phyloP scores from a whole-genome alignment of 2,329 filamentous ascomycete genomes.

The Colletotrichum sp. region DNA sequence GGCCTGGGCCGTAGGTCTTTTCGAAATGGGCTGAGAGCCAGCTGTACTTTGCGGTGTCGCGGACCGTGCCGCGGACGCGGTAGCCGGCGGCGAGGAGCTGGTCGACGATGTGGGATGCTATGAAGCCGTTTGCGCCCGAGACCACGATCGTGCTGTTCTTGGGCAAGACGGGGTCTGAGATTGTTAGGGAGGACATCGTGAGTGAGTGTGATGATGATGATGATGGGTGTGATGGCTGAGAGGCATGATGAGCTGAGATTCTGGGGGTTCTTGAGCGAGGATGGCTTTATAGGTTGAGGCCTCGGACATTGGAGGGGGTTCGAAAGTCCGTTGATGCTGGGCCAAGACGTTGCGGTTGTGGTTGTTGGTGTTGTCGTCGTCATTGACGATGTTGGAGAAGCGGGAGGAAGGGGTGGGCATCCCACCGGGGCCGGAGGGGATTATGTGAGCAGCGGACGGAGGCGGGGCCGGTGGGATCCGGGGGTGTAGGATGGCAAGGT shows the following conservation, averaged over 20 bases:
- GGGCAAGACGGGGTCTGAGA: background rate
- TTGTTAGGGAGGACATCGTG: background rate
- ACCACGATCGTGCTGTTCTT: conserved; percentile 32
- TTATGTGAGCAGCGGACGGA: background rate
- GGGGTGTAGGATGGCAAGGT: background rate
- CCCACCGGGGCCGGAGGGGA: background rate
- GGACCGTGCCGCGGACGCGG: conserved; percentile 43
- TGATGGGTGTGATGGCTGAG: background rate
- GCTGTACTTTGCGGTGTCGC: conserved; percentile 29
- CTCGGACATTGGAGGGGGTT: background rate
- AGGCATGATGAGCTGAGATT: background rate
- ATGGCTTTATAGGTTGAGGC: background rate
- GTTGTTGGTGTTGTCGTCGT: background rate
- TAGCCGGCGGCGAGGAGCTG: conserved; percentile 39
- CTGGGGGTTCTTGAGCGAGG: background rate
- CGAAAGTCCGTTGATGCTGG: background rate
- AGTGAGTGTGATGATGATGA: background rate
- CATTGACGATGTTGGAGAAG: background rate
- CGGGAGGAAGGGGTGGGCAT: background rate
- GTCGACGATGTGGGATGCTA: conserved; percentile 42
- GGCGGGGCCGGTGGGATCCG: background rate
- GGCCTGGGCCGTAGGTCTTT: conserved; percentile 33
- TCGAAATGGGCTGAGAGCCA: conserved; percentile 33
- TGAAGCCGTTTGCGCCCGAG: conserved; percentile 47
- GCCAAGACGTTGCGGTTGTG: background rate